Base-by-base conservation (phyloP, 2,329 filamentous ascomycete genomes). In the Incumbomyces lentus region DNA sequence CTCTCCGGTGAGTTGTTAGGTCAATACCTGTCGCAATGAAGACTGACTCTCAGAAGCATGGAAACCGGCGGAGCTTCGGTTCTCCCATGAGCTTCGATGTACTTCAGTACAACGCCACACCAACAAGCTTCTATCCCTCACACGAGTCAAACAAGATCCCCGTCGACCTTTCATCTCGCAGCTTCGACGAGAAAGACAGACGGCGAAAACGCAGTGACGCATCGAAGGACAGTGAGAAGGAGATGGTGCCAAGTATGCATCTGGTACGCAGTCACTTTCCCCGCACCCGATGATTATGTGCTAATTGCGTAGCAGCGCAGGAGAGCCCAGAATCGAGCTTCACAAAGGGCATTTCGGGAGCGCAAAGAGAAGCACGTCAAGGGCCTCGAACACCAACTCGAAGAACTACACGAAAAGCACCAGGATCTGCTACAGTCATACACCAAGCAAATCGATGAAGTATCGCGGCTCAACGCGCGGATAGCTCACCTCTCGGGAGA, bases 301-400 rank as follows among this genome's bases (percentile, higher is more conserved):
- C 48, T 52, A 47, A 52, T 41, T 43, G 17, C 40, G 6, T 41
- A 30, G 39, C 59, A 94, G 87, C 93, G 94, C 69, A 83, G 88
- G 34, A 96, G 96, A 70, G 92, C 92, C 11, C 89, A 95, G 62
- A 95, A 95, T 58, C 78, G 89, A 55, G 89, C 89, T 7, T 89
- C 89, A 4, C 89, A 95, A 67, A 79, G 89, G 48, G 89, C 89
- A 5, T 95, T 95, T 74, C 80, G 89, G 45, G 89, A 95, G 65
- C 84, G 89, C 52, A 95, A 95, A 68, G 89, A 95, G 65, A 92
- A 85, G 69, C 89, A 93, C 59, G 64, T 93, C 40, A 87, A 87
- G 62, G 84, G 89, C 55, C 74, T 93, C 2, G 88, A 95, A 67
- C 83, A 73, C 49, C 86, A 86, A 64, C 79, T 86, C 2, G 73